Base-by-base conservation (phyloP, 106 monocot genomes). In the Vanilla planifolia region DNA sequence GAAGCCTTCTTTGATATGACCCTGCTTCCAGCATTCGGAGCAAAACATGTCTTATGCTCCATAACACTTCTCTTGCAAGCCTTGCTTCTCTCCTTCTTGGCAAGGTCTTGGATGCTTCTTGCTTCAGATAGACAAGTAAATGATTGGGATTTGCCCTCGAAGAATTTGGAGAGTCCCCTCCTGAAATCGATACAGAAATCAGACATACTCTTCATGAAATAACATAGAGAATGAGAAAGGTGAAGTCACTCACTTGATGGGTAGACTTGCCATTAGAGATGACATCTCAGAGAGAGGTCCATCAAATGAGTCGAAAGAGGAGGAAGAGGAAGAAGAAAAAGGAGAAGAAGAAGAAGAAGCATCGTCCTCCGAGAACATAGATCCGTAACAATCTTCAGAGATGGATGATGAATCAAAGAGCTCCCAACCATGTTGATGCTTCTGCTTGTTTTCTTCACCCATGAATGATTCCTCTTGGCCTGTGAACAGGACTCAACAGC, bases 91-190 rank as follows among this genome's bases (percentile, higher is more conserved):
- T 68, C 67, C 43, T 72, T 75, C 55, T 84, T 84, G 0, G 67
- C 61, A 11, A 84, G 67, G 55, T 84, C 84, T 55, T 79, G 67
- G 11, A 71, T 33, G 67, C 68, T 53, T 32, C 59, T 67, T 15
- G 56, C 75, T 33, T 75, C 59, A 8, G 67, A 51, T 13, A 84
- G 44, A n/a, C 67, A 84, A 46, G 71, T 44, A 53, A 71, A 84
- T 0, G 84, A 84, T 63, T 78, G 78, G 3, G 83, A 78, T 46
- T 74, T 78, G 29, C 83, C 83, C 39, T 78, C 27, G 21, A 71
- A 84, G 68, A 60, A 75, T n/a, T 64, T 72, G 5, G 84, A 84
- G 20, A 84, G 51, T 24, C 84, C 84, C 55, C 60, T 84, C 67
- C 84, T 84, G 60, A 33, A 68, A 50, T 24, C 5, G 30, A 0